Conservation (phyloP, 1,284 basidiomycete species). For the Leucoagaricus sp. region DNA sequence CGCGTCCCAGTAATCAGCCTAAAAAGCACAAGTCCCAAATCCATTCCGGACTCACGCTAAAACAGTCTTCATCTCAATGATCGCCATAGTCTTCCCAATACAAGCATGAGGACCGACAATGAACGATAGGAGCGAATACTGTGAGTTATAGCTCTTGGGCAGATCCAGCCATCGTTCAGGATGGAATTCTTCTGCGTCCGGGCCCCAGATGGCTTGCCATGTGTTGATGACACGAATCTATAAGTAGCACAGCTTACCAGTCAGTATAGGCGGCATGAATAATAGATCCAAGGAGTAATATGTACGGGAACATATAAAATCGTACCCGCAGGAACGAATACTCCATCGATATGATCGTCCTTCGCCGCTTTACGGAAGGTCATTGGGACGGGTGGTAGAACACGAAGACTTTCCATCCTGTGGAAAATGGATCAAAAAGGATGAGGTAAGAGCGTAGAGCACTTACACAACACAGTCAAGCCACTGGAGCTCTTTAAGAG, state of each 20-base stretch:
- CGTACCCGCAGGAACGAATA: slow-evolving; percentile 47
- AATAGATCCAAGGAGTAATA: slow-evolving; percentile 2
- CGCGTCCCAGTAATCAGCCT: slow-evolving; percentile 7
- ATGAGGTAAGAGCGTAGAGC: not conserved
- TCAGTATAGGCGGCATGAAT: not conserved
- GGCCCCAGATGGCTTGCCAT: slow-evolving; percentile 38
- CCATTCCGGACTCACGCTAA: slow-evolving; percentile 40
- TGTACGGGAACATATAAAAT: slow-evolving; percentile 46
- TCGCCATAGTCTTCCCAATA: slow-evolving; percentile 53
- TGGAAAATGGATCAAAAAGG: not conserved
- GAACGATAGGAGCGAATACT: slow-evolving; percentile 44
- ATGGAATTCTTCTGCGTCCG: slow-evolving; percentile 42
- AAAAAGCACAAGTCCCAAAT: slow-evolving; percentile 10
- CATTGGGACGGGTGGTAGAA: slow-evolving; percentile 48
- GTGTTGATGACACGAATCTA: slow-evolving; percentile 43
- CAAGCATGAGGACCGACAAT: slow-evolving; percentile 49
- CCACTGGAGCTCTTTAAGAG: slow-evolving; percentile 47
- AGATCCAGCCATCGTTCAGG: slow-evolving; percentile 46
- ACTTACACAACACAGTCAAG: slow-evolving; percentile 51
- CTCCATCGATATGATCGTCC: slow-evolving; percentile 43
- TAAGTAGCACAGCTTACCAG: no score
- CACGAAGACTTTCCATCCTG: slow-evolving; percentile 39
- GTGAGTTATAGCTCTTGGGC: slow-evolving; percentile 35
- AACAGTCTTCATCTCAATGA: slow-evolving; percentile 55
- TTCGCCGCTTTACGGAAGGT: slow-evolving; percentile 44